Conservation (phyloP, 176 grass and related monocot genomes). For the Zoysia pacifica region DNA sequence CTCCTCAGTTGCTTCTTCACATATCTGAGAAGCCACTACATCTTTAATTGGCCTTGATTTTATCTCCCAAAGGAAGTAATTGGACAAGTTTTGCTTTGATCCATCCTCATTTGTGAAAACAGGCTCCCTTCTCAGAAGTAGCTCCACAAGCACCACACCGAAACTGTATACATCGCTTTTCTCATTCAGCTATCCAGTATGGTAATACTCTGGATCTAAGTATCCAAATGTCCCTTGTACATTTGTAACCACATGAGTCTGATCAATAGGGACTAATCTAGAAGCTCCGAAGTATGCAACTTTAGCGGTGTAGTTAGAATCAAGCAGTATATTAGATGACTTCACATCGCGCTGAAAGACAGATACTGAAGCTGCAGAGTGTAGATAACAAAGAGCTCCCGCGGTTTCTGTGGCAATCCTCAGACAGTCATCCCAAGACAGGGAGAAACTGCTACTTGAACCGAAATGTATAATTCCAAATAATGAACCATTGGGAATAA, state of each 20-base stretch:
- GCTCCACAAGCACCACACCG: background rate
- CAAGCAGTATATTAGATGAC: background rate
- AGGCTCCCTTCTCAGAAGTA: background rate
- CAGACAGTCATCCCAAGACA: background rate
- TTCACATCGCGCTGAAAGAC: slow-evolving; percentile 11
- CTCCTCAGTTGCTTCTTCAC: slow-evolving; percentile 5
- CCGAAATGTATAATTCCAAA: background rate
- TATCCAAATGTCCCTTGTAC: background rate
- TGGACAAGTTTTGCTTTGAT: background rate
- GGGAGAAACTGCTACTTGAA: background rate
- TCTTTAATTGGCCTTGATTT: background rate
- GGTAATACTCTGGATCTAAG: slow-evolving; percentile 1
- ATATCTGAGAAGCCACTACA: background rate
- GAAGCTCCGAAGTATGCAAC: slow-evolving; percentile 3
- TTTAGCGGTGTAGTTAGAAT: background rate
- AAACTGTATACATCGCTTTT: slow-evolving; percentile 13
- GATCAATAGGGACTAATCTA: slow-evolving; percentile 2
- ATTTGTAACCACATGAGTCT: background rate
- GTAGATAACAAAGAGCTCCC: slow-evolving; percentile 1
- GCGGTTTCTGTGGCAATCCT: background rate
- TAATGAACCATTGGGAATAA: slow-evolving; percentile 3
- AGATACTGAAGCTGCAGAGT: background rate
- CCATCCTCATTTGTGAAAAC: background rate
- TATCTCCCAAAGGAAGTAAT: background rate
- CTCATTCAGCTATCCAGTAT: background rate